Percentiles rank a stretch among this genome's conserved stretches.
phyloP scores from a whole-genome alignment of 495 filamentous ascomycete genomes.

The Podospora australis region DNA sequence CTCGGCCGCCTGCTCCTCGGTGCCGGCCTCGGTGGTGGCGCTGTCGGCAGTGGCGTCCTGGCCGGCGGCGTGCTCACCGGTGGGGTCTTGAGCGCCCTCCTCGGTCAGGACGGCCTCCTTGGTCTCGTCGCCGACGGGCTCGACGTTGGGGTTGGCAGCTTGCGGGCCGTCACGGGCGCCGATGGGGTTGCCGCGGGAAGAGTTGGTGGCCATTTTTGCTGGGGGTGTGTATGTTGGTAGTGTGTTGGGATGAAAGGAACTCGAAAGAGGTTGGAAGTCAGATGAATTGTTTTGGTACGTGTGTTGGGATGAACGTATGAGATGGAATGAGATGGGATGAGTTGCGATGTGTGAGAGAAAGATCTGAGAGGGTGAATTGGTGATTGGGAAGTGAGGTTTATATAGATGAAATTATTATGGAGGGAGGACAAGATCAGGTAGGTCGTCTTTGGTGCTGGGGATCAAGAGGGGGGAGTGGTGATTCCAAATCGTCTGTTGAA shows the following conservation, averaged over 20 bases:
- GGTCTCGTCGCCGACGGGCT: slow-evolving; percentile 9
- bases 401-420: not conserved
- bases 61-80: slow-evolving; percentile 7
- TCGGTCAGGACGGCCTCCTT: slow-evolving; percentile 15
- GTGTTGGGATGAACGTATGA: not conserved
- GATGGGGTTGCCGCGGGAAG: slow-evolving; percentile 25
- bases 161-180: slow-evolving; percentile 17
- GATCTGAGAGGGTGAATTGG: not conserved
- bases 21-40: not conserved
- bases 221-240: not conserved
- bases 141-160: not conserved
- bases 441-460: not conserved
- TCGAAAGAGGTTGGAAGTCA: not conserved
- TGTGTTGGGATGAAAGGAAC: not conserved
- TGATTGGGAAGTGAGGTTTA: not conserved
- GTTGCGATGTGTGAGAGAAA: not conserved
- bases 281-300: not conserved
- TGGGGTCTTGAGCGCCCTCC: not conserved
- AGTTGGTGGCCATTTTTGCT: slow-evolving; percentile 30
- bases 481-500: too few relatives aligned
- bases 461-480: too few relatives aligned
- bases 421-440: not conserved
- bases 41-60: slow-evolving; percentile 1
- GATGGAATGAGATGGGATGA: not conserved
- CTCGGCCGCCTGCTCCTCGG: not conserved